Evolutionary conservation across 2,329 filamentous ascomycete genomes (phyloP).

Genomic region (Pseudogymnoascus sp.): DNA sequence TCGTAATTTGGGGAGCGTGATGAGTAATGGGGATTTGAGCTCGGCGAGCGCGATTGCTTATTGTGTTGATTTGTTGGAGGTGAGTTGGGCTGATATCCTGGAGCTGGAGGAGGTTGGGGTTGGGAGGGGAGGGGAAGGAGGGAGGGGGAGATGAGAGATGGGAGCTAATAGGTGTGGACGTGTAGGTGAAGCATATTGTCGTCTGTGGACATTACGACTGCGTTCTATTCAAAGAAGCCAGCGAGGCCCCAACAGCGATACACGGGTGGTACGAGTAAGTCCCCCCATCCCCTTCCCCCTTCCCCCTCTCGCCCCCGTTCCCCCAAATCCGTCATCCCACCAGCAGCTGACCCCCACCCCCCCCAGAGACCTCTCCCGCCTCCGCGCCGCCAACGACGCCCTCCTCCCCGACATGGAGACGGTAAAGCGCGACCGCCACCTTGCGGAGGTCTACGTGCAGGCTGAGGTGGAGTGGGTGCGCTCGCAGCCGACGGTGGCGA

Average conservation of each 20-base stretch:
- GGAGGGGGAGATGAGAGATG: neutral
- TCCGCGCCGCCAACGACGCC: constrained; percentile 16
- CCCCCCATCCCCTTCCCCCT: constrained; percentile 12
- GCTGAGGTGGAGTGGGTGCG: constrained; percentile 47
- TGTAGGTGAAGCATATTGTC: constrained; percentile 43
- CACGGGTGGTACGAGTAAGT: constrained; percentile 45
- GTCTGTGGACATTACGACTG: constrained; percentile 48
- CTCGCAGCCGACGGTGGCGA: constrained; percentile 48
- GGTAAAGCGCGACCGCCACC: constrained; percentile 38
- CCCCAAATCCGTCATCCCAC: neutral
- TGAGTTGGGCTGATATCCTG: constrained; percentile 24
- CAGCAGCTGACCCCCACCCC: neutral
- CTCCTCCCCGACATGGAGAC: constrained; percentile 7
- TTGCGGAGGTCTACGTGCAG: constrained; percentile 56
- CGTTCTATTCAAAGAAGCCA: constrained; percentile 40
- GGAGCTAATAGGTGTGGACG: neutral
- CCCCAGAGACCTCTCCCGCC: constrained; percentile 19
- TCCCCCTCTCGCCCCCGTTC: neutral
- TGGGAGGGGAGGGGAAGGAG: neutral
- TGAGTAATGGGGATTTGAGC: constrained; percentile 51
- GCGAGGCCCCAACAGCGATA: constrained; percentile 32
- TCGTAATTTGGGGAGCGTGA: constrained; percentile 61
- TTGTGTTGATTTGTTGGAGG: constrained; percentile 51
- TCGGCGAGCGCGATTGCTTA: constrained; percentile 55
- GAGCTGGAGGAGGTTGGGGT: too few relatives aligned